Conservation (phyloP, 2,329 filamentous ascomycete species). For the Penicillium oxalicum region DNA sequence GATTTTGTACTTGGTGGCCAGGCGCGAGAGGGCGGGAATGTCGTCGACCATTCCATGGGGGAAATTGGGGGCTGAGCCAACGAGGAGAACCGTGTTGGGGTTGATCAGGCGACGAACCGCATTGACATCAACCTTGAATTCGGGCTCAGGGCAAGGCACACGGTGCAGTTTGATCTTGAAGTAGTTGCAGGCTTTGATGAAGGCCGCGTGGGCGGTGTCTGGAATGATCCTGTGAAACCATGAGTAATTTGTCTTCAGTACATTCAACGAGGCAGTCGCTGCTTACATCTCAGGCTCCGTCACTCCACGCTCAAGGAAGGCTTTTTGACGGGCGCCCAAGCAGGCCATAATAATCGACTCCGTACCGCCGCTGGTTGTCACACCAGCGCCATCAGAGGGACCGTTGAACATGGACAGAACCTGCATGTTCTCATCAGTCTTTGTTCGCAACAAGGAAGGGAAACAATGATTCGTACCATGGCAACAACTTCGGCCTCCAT, state of each 20-base stretch:
- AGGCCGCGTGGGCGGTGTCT: constrained; percentile 90
- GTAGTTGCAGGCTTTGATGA: constrained; percentile 90
- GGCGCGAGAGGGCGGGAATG: constrained; percentile 73
- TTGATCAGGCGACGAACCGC: constrained; percentile 82
- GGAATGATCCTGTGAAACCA: constrained; percentile 67
- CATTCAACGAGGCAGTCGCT: neutral
- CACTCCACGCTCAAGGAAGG: constrained; percentile 74
- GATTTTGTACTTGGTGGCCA: constrained; percentile 72
- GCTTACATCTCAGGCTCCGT: constrained; percentile 89
- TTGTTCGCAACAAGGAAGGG: neutral
- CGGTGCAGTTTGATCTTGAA: constrained; percentile 94
- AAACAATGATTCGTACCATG: constrained; percentile 59
- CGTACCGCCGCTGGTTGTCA: constrained; percentile 86
- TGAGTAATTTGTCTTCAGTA: constrained; percentile 14
- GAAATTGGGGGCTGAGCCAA: constrained; percentile 94
- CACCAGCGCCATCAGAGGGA: constrained; percentile 76
- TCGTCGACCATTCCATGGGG: constrained; percentile 98
- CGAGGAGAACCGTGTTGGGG: constrained; percentile 85
- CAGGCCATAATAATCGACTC: constrained; percentile 97
- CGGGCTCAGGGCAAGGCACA: constrained; percentile 77
- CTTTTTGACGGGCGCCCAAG: constrained; percentile 83
- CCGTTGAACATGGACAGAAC: constrained; percentile 79
- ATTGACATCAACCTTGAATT: constrained; percentile 74
- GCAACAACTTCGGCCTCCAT: constrained; percentile 98
- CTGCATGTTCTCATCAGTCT: constrained; percentile 23